A percentile compares a stretch with the other conserved stretches of the same genome.
Evolutionary conservation across 208 protist genomes (phyloP).

Genomic region (Trypanosoma brucei): DNA sequence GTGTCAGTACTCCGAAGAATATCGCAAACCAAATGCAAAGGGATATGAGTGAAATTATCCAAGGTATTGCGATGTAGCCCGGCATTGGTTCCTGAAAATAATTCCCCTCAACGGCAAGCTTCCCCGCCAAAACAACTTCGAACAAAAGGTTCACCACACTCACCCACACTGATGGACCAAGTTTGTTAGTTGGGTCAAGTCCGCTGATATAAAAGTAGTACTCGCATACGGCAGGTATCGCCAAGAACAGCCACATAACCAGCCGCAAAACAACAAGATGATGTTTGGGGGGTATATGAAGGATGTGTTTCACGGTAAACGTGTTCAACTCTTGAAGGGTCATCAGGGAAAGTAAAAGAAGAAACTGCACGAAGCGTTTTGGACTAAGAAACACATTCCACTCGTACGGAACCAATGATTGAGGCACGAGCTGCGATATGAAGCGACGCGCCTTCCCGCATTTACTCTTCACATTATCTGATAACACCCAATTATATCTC

Average conservation of each 20-base stretch:
- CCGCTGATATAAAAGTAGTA: constrained; percentile 90
- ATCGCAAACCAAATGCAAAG: constrained; percentile 62
- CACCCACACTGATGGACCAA: constrained; percentile 91
- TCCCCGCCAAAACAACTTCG: constrained; percentile 71
- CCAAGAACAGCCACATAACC: constrained; percentile 81
- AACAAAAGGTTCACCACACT: constrained; percentile 59
- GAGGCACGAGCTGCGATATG: constrained; percentile 79
- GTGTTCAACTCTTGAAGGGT: constrained; percentile 93
- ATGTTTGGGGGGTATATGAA: constrained; percentile 88
- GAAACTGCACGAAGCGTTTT: constrained; percentile 68
- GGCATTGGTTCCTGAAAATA: constrained; percentile 80
- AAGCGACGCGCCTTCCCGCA: constrained; percentile 63
- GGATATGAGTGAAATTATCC: constrained; percentile 43
- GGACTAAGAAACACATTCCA: constrained; percentile 86
- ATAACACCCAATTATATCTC: constrained; percentile 73
- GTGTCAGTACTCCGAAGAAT: constrained; percentile 66
- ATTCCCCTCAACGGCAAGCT: constrained; percentile 64
- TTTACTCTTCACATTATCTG: constrained; percentile 54
- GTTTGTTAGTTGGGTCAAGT: constrained; percentile 51
- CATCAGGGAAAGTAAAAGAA: constrained; percentile 65
- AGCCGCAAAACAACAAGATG: constrained; percentile 87
- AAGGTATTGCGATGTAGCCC: constrained; percentile 62
- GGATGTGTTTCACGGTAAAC: constrained; percentile 95
- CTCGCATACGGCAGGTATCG: constrained; percentile 86
- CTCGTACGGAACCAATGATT: constrained; percentile 78